phyloP scores from a whole-genome alignment of 2,329 filamentous ascomycete species.

The Ophiostoma triangulosporum region DNA sequence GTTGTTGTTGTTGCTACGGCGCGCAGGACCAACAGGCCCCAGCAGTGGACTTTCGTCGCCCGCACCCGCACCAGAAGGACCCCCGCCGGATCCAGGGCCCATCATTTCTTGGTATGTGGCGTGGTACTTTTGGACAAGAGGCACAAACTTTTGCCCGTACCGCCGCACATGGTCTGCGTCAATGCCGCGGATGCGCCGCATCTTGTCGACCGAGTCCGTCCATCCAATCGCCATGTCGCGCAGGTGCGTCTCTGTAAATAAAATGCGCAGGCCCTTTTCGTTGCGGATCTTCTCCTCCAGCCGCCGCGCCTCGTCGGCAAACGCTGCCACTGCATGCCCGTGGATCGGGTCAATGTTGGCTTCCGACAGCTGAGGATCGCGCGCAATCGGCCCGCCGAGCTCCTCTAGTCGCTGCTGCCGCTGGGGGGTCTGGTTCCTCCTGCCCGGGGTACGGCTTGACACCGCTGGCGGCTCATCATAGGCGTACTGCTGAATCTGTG shows the following conservation, averaged over 20 bases:
- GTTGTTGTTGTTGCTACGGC: slow-evolving; percentile 1
- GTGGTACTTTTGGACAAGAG: slow-evolving; percentile 38
- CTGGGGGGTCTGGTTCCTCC: slow-evolving; percentile 11
- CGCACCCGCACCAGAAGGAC: slow-evolving; percentile 7
- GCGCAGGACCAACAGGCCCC: slow-evolving; percentile 1
- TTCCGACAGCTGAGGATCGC: slow-evolving; percentile 37
- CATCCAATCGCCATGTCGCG: slow-evolving; percentile 61
- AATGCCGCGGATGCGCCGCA: slow-evolving; percentile 51
- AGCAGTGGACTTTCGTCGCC: slow-evolving; percentile 1
- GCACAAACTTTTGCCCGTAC: slow-evolving; percentile 48
- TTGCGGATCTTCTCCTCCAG: slow-evolving; percentile 49
- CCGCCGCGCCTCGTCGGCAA: slow-evolving; percentile 47
- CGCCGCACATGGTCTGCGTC: slow-evolving; percentile 45
- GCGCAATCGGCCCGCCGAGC: slow-evolving; percentile 45
- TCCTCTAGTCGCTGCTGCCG: slow-evolving; percentile 25
- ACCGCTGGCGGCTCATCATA: slow-evolving; percentile 3
- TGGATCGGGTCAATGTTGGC: slow-evolving; percentile 31
- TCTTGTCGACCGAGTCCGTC: slow-evolving; percentile 46
- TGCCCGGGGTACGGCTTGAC: neutral
- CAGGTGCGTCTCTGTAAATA: slow-evolving; percentile 58
- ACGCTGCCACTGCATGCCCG: slow-evolving; percentile 47
- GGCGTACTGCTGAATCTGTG: slow-evolving; percentile 9
- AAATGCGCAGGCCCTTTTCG: slow-evolving; percentile 39
- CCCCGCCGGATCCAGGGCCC: slow-evolving; percentile 17
- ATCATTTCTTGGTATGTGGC: slow-evolving; percentile 37